Base-by-base conservation (phyloP, 371 early-diverging fungal genomes). In the Chytridium lagenaria region DNA sequence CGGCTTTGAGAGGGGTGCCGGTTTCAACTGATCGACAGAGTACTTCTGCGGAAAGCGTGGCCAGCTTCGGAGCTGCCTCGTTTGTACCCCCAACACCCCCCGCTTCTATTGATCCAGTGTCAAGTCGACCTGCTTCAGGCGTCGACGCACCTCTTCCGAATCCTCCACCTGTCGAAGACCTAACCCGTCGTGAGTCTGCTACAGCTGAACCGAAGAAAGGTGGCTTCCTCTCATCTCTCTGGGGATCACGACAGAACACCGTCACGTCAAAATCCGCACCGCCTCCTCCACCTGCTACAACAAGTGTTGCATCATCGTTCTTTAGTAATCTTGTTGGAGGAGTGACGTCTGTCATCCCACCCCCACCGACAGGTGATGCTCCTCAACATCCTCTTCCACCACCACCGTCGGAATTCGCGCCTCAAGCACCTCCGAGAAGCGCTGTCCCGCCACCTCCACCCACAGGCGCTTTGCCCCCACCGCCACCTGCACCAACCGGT, bases 221-320 rank as follows among this genome's bases (percentile, higher is more conserved):
- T 26, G 57, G 57, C 5, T 55, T 55, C 57, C 57, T 55, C 10
- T 55, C 57, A 55, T 55, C 57, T 19, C 57, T 55, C 22, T 55
- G 57, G 57, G 57, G 57, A 55, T 55, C 57, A 5, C 57, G 57
- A 12, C 44, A 44, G 19, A 55, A 26, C 22, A 23, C 44, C 44
- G 44, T 19, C 7, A 44, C 44, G 44, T 7, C 44, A 12, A 44
- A 44, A n/a, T n/a, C n/a, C n/a, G n/a, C n/a, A n/a, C n/a, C n/a
- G n/a, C n/a, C n/a, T 12, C 44, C 44, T n/a, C 44, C 12, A 19
- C 44, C 44, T 19, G 44, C 44, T 19, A 44, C 44, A 7, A 7
- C 44, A 44, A 44, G 19, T 19, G 44, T 44, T 19, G 44, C 44
- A 44, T 44, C 44, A 44, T 44, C 44, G 12, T 44, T 44, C 44